Conservation (phyloP, 2,329 filamentous ascomycete genomes). For the Apiospora sp. region DNA sequence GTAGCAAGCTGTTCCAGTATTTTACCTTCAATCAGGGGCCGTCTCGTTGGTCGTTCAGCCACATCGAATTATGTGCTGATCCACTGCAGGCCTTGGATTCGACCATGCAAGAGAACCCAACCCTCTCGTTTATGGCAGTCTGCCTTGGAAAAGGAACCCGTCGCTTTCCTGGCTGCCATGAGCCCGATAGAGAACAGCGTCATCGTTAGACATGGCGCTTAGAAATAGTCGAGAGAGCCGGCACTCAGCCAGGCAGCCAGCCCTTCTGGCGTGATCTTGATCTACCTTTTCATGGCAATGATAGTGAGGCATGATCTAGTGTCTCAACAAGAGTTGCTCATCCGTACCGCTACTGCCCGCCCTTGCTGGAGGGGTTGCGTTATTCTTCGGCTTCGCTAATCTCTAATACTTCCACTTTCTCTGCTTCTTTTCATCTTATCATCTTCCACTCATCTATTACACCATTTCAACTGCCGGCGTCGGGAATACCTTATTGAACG, state of each 20-base stretch:
- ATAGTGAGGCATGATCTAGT: background rate
- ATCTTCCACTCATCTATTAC: background rate
- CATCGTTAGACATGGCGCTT: background rate
- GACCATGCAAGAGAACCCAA: conserved; percentile 11
- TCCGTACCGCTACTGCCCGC: background rate
- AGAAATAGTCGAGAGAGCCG: conserved; percentile 6
- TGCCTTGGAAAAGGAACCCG: background rate
- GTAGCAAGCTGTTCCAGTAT: conserved; percentile 3
- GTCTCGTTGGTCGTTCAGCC: background rate
- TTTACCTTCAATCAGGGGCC: conserved; percentile 14
- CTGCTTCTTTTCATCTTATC: background rate
- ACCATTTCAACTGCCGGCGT: background rate
- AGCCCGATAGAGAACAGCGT: background rate
- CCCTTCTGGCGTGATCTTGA: conserved; percentile 15
- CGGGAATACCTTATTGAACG: background rate
- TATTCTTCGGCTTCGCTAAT: background rate
- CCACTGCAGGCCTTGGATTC: conserved; percentile 4
- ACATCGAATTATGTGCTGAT: background rate
- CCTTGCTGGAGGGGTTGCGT: background rate
- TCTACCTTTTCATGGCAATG: background rate
- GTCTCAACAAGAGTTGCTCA: conserved; percentile 2
- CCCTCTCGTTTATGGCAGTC: background rate
- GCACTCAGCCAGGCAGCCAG: background rate
- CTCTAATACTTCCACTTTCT: background rate
- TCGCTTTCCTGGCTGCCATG: background rate